A percentile compares a stretch with the other conserved stretches of the same genome.
phyloP scores from a whole-genome alignment of 768 basidiomycete genomes.

The Amanita pseudoporphyria region DNA sequence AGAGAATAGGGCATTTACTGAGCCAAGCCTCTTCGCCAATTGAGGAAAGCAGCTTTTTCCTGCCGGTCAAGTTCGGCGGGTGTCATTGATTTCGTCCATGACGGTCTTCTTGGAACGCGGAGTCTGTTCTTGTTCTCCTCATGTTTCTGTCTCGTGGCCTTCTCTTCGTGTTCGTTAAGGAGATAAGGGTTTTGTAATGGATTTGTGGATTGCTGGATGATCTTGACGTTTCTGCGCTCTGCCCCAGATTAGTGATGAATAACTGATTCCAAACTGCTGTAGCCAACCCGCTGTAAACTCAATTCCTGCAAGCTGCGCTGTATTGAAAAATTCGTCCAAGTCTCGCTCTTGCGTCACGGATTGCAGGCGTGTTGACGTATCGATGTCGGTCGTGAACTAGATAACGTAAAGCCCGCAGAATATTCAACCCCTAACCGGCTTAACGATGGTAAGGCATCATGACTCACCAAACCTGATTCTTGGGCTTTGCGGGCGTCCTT shows the following conservation, averaged over 20 bases:
- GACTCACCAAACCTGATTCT: conserved; percentile 59
- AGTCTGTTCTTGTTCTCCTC: conserved; percentile 62
- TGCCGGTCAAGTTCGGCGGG: conserved; percentile 73
- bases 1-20: conserved; percentile 44
- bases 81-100: conserved; percentile 81
- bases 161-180: conserved; percentile 75
- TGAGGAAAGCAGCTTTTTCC: conserved; percentile 85
- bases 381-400: conserved; percentile 72
- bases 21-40: conserved; percentile 89
- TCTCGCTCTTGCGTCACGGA: conserved; percentile 96
- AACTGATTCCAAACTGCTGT: neutral
- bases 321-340: conserved; percentile 92
- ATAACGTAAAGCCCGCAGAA: conserved; percentile 2
- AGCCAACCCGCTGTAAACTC: conserved; percentile 89
- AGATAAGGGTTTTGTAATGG: conserved; percentile 76
- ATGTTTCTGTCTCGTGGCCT: conserved; percentile 63
- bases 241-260: conserved; percentile 5
- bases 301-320: conserved; percentile 88
- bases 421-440: neutral
- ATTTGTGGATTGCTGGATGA: conserved; percentile 50
- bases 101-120: conserved; percentile 81
- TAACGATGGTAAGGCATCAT: neutral
- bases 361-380: conserved; percentile 57
- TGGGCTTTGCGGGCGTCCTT: conserved; percentile 60
- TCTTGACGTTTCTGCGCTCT: conserved; percentile 78